phyloP scores from a whole-genome alignment of 768 basidiomycete species.

The Hydnomerulius pinastri region DNA sequence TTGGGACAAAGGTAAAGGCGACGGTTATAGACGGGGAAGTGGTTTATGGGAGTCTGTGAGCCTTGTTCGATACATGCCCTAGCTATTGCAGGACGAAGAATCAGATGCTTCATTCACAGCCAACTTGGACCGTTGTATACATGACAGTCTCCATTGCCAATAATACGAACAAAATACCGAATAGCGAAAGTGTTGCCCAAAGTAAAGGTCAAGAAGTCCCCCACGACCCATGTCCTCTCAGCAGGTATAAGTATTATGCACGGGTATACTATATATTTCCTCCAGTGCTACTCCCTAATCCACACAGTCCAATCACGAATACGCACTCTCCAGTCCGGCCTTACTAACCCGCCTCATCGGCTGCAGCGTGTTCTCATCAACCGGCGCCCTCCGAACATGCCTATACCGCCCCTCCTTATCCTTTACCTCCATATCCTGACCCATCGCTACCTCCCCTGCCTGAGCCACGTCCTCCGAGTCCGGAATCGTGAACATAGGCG shows the following conservation, averaged over 20 bases:
- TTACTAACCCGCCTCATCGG: constrained; percentile 90
- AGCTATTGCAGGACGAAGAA: neutral
- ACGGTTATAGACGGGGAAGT: constrained; percentile 78
- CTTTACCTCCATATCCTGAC: constrained; percentile 88
- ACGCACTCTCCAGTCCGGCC: constrained; percentile 84
- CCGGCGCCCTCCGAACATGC: constrained; percentile 84
- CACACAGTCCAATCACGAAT: constrained; percentile 9
- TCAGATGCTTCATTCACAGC: neutral
- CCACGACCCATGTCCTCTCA: neutral
- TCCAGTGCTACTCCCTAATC: neutral
- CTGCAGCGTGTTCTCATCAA: constrained; percentile 85
- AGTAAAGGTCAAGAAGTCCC: neutral
- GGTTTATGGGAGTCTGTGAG: constrained; percentile 52
- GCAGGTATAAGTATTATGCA: constrained; percentile 7
- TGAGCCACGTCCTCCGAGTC: constrained; percentile 27
- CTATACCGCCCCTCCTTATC: constrained; percentile 84
- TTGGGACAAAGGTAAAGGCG: constrained; percentile 63
- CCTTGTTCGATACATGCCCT: neutral
- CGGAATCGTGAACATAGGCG: constrained; percentile 28
- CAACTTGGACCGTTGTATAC: too few species aligned
- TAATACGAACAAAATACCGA: neutral
- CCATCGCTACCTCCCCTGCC: constrained; percentile 43
- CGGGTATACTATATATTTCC: constrained; percentile 10
- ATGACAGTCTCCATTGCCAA: neutral
- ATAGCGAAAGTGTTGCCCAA: neutral